Evolutionary conservation across 1,284 basidiomycete genomes (phyloP).

Genomic region (Polyporus tsugae): DNA sequence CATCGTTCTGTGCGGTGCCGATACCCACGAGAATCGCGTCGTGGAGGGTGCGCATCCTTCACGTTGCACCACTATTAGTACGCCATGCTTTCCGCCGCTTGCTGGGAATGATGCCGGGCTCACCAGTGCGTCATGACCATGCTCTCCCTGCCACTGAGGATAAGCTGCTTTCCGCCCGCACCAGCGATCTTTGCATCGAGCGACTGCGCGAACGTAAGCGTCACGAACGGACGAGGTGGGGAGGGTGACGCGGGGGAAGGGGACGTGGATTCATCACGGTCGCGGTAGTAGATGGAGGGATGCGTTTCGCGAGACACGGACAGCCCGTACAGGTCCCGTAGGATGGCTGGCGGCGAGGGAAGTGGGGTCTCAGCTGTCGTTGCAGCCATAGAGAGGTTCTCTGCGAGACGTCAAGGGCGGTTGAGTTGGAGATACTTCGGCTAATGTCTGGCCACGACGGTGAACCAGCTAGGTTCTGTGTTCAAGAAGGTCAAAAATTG

Average conservation of each 20-base stretch:
- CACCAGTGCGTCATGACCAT: conserved; percentile 97
- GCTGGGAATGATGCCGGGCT: conserved; percentile 23
- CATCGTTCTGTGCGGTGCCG: conserved; percentile 90
- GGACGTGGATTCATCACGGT: conserved; percentile 11
- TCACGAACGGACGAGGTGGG: conserved; percentile 63
- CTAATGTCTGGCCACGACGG: not conserved
- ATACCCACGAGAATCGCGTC: conserved; percentile 94
- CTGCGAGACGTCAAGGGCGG: not conserved
- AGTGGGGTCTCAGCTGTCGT: not conserved
- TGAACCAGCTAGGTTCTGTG: not conserved
- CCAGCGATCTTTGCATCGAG: conserved; percentile 95
- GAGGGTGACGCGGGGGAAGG: conserved; percentile 31
- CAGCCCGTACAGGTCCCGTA: conserved; percentile 31
- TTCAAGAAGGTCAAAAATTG: not conserved
- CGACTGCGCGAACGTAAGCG: conserved; percentile 96
- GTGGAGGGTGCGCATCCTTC: conserved; percentile 88
- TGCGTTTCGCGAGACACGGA: conserved; percentile 13
- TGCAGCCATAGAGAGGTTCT: not conserved
- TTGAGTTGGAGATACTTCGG: too few relatives aligned
- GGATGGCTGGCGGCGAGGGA: conserved; percentile 29
- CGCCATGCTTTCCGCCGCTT: not conserved
- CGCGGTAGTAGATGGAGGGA: conserved; percentile 32
- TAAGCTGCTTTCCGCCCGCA: conserved; percentile 74
- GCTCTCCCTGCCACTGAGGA: conserved; percentile 87
- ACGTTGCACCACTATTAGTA: not conserved